Evolutionary conservation across 2,329 filamentous ascomycete species (phyloP).

Genomic region (Cladosporium sp.): DNA sequence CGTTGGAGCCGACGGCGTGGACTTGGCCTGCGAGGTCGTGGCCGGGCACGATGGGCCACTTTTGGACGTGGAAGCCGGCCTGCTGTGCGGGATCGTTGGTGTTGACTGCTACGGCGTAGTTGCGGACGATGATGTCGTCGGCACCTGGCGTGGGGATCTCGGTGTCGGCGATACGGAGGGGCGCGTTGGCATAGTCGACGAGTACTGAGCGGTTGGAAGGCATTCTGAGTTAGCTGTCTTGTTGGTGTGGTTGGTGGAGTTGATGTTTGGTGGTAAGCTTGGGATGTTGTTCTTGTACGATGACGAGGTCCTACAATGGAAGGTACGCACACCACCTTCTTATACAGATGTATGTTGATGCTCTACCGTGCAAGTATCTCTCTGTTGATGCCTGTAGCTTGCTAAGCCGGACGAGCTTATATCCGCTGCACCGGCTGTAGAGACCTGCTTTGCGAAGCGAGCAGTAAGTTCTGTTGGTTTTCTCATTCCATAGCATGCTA

Average conservation of each 20-base stretch:
- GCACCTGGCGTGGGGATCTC: constrained; percentile 28
- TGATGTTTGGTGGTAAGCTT: background rate
- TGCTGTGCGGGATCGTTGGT: constrained; percentile 28
- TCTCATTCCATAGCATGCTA: background rate
- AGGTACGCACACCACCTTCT: background rate
- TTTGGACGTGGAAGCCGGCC: constrained; percentile 28
- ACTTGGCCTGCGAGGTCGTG: constrained; percentile 32
- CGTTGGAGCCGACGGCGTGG: constrained; percentile 31
- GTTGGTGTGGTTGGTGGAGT: background rate
- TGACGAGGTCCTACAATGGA: background rate
- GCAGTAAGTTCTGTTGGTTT: background rate
- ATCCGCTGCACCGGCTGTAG: background rate
- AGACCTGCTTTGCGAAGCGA: background rate
- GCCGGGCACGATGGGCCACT: constrained; percentile 31
- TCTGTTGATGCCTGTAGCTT: background rate
- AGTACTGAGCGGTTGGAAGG: constrained; percentile 19
- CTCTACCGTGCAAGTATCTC: background rate
- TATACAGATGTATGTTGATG: background rate
- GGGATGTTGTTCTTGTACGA: background rate
- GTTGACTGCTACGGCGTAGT: constrained; percentile 32
- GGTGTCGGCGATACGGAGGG: constrained; percentile 27
- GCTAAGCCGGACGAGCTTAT: background rate
- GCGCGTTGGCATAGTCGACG: constrained; percentile 7
- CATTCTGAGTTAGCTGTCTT: background rate
- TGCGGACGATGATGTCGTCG: constrained; percentile 32